A percentile compares a stretch with the other conserved stretches of the same genome.
Conservation (phyloP, 352 stramenopile species). For the Pythium aristosporum region DNA sequence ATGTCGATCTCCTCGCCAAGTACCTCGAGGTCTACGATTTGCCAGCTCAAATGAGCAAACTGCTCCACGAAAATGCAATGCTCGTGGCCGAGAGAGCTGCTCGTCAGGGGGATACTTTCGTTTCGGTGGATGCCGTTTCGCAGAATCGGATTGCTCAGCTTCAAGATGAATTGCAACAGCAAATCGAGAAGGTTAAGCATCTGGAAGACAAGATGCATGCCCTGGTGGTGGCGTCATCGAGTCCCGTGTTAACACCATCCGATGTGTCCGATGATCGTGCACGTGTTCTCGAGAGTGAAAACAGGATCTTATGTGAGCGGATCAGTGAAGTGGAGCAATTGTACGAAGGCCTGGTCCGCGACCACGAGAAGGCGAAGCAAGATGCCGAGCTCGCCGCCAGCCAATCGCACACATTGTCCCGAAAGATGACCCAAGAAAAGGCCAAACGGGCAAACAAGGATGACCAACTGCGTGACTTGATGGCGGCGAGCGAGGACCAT, state of each 20-base stretch:
- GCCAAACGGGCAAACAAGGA: constrained; percentile 55
- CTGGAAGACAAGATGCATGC: constrained; percentile 40
- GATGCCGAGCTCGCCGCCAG: constrained; percentile 58
- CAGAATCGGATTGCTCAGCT: constrained; percentile 48
- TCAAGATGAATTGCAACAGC: constrained; percentile 42
- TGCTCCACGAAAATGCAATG: constrained; percentile 53
- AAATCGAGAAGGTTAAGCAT: constrained; percentile 42
- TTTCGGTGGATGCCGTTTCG: constrained; percentile 24
- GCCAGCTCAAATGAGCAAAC: constrained; percentile 38
- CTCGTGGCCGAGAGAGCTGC: constrained; percentile 39
- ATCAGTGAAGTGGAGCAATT: constrained; percentile 75
- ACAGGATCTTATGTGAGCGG: constrained; percentile 58
- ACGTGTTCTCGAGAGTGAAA: constrained; percentile 47
- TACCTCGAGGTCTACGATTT: constrained; percentile 53
- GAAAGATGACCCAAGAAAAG: constrained; percentile 39
- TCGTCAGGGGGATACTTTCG: constrained; percentile 9
- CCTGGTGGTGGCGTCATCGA: not conserved
- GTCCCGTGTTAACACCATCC: not conserved
- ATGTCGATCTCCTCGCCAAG: constrained; percentile 43
- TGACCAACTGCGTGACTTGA: constrained; percentile 66
- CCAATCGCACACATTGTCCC: constrained; percentile 59
- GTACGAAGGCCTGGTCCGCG: constrained; percentile 60
- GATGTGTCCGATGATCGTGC: not conserved
- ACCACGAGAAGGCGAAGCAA: constrained; percentile 66
- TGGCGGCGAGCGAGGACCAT: constrained; percentile 86